A percentile compares a stretch with the other conserved stretches of the same genome.
Evolutionary conservation across 805 yeast genomes (phyloP).

Genomic region (Saccharomyces jurei): DNA sequence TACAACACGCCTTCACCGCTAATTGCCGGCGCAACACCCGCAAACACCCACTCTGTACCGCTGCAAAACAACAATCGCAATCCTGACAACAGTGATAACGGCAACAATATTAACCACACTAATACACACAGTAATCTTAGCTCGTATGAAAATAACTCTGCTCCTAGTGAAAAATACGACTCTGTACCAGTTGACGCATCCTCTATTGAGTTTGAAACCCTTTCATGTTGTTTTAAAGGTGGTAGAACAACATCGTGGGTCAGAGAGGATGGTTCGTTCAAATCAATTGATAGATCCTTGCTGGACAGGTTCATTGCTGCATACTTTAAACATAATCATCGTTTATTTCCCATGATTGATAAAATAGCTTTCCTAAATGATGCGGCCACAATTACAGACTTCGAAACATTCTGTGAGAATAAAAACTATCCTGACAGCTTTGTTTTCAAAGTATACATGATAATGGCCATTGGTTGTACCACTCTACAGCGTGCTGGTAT

Average conservation of each 20-base stretch:
- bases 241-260: slow-evolving; percentile 23
- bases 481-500: slow-evolving; percentile 37
- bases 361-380: slow-evolving; percentile 31
- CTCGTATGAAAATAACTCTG: slow-evolving; percentile 2
- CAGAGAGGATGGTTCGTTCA: slow-evolving; percentile 20
- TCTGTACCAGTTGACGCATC: slow-evolving; percentile 26
- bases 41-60: neutral
- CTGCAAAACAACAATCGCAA: neutral
- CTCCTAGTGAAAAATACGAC: slow-evolving; percentile 1
- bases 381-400: slow-evolving; percentile 26
- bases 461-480: slow-evolving; percentile 48
- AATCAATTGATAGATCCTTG: slow-evolving; percentile 27
- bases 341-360: slow-evolving; percentile 38
- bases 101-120: slow-evolving; percentile 1
- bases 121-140: slow-evolving; percentile 4
- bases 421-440: slow-evolving; percentile 19
- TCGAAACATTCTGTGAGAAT: slow-evolving; percentile 23
- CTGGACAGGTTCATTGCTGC: slow-evolving; percentile 35
- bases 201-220: slow-evolving; percentile 26
- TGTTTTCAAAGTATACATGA: slow-evolving; percentile 43
- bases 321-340: slow-evolving; percentile 38
- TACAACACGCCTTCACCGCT: neutral
- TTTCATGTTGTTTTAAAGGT: slow-evolving; percentile 26
- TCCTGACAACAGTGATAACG: neutral
- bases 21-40: neutral